These are phyloP conservation scores for Russula sp. DNA, from an alignment of 768 basidiomycete species.

Conservation along the genomic window DNA sequence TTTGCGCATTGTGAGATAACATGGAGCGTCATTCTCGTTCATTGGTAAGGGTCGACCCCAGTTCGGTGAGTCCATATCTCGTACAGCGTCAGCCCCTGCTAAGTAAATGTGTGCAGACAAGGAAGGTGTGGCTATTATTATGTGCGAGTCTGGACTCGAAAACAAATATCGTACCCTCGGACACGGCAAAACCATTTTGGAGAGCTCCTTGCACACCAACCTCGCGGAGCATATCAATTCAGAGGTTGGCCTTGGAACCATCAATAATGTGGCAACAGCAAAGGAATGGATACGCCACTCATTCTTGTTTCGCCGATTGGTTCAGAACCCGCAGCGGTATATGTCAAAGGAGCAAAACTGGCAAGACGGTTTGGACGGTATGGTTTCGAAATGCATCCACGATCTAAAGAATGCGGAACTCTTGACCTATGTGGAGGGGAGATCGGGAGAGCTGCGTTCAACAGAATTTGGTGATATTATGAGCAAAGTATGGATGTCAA, in stretches of 20 bases:
- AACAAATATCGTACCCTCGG: constrained; percentile 63
- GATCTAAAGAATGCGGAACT: constrained; percentile 57
- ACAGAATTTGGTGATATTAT: constrained; percentile 83
- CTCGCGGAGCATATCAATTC: constrained; percentile 91
- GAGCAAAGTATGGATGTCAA: constrained; percentile 57
- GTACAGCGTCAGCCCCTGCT: neutral
- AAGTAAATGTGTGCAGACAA: constrained; percentile 46
- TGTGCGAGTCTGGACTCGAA: constrained; percentile 72
- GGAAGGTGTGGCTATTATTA: constrained; percentile 75
- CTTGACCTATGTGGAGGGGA: constrained; percentile 41
- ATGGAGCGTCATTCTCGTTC: neutral
- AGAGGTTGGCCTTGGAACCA: constrained; percentile 84
- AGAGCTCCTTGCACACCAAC: constrained; percentile 78
- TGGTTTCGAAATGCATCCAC: constrained; percentile 61
- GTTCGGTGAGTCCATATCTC: constrained; percentile 49
- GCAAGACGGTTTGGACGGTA: constrained; percentile 64
- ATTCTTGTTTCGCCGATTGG: constrained; percentile 82
- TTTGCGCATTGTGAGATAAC: neutral
- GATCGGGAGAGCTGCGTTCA: constrained; percentile 41
- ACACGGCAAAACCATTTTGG: constrained; percentile 70
- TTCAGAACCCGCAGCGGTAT: constrained; percentile 79
- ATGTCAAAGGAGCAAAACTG: constrained; percentile 54
- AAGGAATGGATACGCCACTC: constrained; percentile 80
- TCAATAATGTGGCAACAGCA: constrained; percentile 61
- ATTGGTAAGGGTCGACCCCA: constrained; percentile 75